These are phyloP conservation scores for Microbotryum lychnidis-dioicae DNA, from an alignment of 1,284 basidiomycete genomes.

Conservation along the genomic window DNA sequence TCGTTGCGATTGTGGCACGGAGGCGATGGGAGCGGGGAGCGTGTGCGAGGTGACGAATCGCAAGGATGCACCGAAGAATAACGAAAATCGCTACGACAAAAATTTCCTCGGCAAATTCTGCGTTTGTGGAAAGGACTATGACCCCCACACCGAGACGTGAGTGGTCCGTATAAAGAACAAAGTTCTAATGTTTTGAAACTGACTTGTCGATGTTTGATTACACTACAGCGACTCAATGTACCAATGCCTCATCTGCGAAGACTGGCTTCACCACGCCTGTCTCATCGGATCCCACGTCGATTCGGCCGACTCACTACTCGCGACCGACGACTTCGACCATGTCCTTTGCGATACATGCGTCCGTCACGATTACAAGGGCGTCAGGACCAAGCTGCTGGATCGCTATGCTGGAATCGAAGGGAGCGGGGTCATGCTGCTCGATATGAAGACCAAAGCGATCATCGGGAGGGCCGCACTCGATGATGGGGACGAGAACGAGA, in stretches of 20 bases:
- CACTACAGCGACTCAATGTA: constrained; percentile 34
- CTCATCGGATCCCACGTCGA: constrained; percentile 23
- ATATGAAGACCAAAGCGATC: neutral
- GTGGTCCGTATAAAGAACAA: neutral
- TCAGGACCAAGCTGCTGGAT: constrained; percentile 12
- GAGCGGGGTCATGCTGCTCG: constrained; percentile 27
- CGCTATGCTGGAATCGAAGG: constrained; percentile 26
- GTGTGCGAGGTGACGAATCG: constrained; percentile 23
- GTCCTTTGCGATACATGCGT: constrained; percentile 31
- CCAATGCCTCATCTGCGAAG: constrained; percentile 42
- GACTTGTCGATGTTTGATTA: neutral
- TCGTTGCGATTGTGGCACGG: constrained; percentile 34
- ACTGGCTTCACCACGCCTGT: constrained; percentile 43
- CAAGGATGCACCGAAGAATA: constrained; percentile 18
- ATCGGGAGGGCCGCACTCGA: neutral
- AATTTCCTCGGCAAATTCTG: constrained; percentile 43
- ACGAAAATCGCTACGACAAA: constrained; percentile 35
- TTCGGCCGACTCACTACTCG: constrained; percentile 13
- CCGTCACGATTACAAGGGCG: neutral
- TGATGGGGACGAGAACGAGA: neutral
- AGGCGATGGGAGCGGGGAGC: constrained; percentile 25
- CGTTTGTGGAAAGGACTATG: constrained; percentile 40
- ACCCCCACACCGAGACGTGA: constrained; percentile 41
- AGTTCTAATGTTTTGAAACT: neutral
- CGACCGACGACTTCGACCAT: constrained; percentile 31